Conservation (phyloP, 2,329 filamentous ascomycete species). For the Leptodontidium sp. region DNA sequence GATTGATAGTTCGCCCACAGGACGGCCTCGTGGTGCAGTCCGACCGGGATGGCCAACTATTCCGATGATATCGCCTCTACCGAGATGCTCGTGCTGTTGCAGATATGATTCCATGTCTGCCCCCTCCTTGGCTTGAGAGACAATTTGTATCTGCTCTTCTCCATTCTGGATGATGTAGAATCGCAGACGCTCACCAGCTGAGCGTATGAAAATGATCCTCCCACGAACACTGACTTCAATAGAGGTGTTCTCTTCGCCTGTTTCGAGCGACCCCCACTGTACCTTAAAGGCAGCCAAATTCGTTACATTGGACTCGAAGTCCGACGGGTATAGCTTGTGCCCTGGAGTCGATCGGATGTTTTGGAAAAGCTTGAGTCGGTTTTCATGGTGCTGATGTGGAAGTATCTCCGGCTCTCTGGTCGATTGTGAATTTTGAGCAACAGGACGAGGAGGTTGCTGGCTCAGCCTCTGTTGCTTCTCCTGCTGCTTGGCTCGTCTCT, state of each 20-base stretch:
- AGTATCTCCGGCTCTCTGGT: neutral
- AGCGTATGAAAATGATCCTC: neutral
- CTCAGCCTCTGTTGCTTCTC: neutral
- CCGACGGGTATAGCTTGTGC: neutral
- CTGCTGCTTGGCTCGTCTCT: conserved; percentile 1
- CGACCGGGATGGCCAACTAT: conserved; percentile 84
- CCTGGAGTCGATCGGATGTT: neutral
- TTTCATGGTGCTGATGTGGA: conserved; percentile 1
- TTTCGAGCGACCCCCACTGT: neutral
- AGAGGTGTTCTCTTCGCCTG: neutral
- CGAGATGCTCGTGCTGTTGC: conserved; percentile 87
- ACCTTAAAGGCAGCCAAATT: neutral
- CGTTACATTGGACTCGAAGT: neutral
- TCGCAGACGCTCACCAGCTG: neutral
- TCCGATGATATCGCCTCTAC: conserved; percentile 92
- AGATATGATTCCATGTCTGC: conserved; percentile 75
- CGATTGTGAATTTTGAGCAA: neutral
- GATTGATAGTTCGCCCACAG: conserved; percentile 84
- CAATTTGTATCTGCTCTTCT: conserved; percentile 71
- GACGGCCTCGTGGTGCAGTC: conserved; percentile 77
- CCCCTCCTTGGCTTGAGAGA: conserved; percentile 86
- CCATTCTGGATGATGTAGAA: conserved; percentile 5
- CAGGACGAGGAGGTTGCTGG: neutral
- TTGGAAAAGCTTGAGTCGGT: conserved; percentile 5
- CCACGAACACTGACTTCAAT: neutral